phyloP scores from a whole-genome alignment of 208 protist genomes.

The Tritrichomonas musculus region DNA sequence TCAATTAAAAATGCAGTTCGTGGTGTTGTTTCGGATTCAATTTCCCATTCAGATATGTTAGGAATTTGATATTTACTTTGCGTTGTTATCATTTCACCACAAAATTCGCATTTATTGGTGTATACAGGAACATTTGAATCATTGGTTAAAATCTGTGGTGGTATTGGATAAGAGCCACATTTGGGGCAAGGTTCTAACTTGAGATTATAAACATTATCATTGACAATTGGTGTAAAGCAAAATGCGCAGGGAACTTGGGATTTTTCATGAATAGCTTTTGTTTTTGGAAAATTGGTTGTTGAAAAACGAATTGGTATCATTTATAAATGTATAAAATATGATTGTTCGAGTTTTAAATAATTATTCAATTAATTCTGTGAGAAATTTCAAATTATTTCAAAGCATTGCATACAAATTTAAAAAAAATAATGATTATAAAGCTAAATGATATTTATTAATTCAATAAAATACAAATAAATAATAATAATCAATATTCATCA shows the following conservation, averaged over 20 bases:
- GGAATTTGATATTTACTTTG: neutral
- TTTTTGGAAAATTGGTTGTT: neutral
- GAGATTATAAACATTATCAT: neutral
- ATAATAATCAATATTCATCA: too few species aligned
- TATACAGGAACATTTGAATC: too few species aligned
- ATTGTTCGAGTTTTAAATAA: too few species aligned
- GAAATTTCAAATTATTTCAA: too few species aligned
- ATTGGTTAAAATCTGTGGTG: neutral
- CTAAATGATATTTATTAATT: too few species aligned
- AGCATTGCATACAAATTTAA: too few species aligned
- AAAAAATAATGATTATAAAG: too few species aligned
- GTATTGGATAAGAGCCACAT: neutral
- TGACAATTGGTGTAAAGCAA: neutral
- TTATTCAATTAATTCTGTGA: too few species aligned
- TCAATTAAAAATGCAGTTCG: neutral
- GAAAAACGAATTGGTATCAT: neutral
- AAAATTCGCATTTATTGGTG: neutral
- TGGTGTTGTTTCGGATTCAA: neutral
- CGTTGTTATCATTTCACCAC: neutral
- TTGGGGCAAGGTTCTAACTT: neutral
- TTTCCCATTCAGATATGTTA: neutral
- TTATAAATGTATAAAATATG: too few species aligned
- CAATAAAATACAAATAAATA: too few species aligned
- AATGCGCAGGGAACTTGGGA: neutral
- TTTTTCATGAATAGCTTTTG: neutral